Percentiles rank a stretch among this genome's conserved stretches.
Conservation (phyloP, 306 rosid genomes). For the Alnus rubra region DNA sequence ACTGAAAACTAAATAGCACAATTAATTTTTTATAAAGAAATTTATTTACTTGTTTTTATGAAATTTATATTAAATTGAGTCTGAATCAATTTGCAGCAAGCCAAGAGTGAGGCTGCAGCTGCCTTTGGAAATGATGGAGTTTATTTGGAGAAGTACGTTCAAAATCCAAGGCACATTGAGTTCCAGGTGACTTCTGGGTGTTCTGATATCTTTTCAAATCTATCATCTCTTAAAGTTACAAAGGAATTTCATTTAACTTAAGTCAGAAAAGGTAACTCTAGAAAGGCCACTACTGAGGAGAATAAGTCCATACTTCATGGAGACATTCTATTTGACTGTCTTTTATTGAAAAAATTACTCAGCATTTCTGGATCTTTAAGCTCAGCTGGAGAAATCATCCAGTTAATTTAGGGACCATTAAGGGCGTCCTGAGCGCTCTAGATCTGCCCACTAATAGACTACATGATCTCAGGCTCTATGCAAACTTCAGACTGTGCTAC, state of each 20-base stretch:
- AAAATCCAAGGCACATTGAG: constrained; percentile 97
- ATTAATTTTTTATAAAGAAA: background rate
- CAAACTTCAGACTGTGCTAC: background rate
- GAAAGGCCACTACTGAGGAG: background rate
- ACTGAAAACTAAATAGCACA: background rate
- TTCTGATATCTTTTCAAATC: background rate
- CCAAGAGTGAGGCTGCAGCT: constrained; percentile 98
- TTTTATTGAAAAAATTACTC: background rate
- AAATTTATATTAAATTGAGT: constrained; percentile 18
- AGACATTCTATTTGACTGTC: background rate
- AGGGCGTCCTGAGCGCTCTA: background rate
- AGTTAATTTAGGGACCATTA: background rate
- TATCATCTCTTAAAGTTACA: background rate
- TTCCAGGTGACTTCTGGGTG: constrained; percentile 72
- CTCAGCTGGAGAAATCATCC: background rate
- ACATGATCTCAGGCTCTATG: background rate
- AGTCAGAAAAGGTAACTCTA: background rate
- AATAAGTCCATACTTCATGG: background rate
- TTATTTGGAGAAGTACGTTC: constrained; percentile 93
- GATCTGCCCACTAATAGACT: background rate
- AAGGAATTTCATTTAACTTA: background rate
- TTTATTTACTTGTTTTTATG: constrained; percentile 24
- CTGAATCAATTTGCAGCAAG: constrained; percentile 73
- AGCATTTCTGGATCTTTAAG: background rate
- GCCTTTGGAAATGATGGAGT: constrained; percentile 99